Evolutionary conservation across 2,329 filamentous ascomycete species (phyloP), one percentile per base, ranked within the genome.

Genomic region (Fusarium humuli): DNA sequence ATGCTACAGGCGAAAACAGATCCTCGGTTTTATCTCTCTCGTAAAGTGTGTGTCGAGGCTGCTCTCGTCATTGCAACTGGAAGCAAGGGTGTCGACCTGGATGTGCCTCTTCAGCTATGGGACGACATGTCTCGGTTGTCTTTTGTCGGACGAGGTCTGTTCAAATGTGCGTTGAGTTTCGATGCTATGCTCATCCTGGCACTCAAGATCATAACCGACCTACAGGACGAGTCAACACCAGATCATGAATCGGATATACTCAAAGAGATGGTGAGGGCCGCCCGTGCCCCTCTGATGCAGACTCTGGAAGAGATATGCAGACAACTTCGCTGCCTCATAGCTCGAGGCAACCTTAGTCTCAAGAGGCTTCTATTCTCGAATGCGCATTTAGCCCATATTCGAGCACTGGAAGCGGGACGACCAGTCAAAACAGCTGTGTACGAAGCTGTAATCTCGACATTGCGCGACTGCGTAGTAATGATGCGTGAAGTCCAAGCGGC

Each of bases 131-230:
- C 70, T 27, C 70, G 69, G 2, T 49, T 75, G n/a, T 67, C 72
- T 4, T 70, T 75, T 49, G 72, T 76, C 7, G 73, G 73, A 9
- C 70, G 73, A 6, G 73, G 73, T 2, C 20, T 75, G 11, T 75
- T 76, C 53, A 75, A 75, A 59, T 73, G 73, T 59, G 61, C 69
- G 12, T 18, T 75, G n/a, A 75, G 69, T 14, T 73, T 75, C 16
- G 73, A 75, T 53, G 73, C 73, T 32, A 71, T 72, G 42, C 65
- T 76, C 7, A 58, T 75, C 9, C 44, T 75, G 9, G 65, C 70
- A 6, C 60, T 76, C 5, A 72, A 75, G 16, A 55, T 74, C 37
- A 64, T 75, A 18, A 75, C 70, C 8, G 69, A 75, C 55, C 53
- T 75, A 8, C 72, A 73, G n/a, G 72, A 75, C 13, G 69, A 75